phyloP scores from a whole-genome alignment of 495 filamentous ascomycete species.

The Lichenothelia convexa region DNA sequence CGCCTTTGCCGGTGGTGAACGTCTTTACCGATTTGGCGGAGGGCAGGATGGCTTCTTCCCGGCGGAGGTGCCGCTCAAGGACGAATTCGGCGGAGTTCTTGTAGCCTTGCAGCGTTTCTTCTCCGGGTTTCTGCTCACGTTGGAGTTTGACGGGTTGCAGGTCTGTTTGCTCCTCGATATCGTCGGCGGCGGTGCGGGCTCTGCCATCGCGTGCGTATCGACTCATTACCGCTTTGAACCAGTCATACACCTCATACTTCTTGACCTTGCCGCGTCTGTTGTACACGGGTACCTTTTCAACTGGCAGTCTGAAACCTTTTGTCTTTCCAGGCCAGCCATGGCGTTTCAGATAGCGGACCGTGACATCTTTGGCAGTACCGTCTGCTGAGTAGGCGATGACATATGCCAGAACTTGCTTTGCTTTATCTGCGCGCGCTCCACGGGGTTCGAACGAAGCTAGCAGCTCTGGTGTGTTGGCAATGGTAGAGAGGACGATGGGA shows the following conservation, averaged over 20 bases:
- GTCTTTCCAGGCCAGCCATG: slow-evolving; percentile 77
- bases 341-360: slow-evolving; percentile 72
- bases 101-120: slow-evolving; percentile 67
- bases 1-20: slow-evolving; percentile 51
- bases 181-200: slow-evolving; percentile 50
- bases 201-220: slow-evolving; percentile 44
- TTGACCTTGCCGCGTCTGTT: slow-evolving; percentile 53
- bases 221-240: slow-evolving; percentile 66
- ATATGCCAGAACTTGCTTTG: slow-evolving; percentile 83
- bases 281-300: slow-evolving; percentile 63
- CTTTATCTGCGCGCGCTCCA: slow-evolving; percentile 59
- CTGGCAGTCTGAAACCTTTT: slow-evolving; percentile 61
- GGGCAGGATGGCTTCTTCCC: slow-evolving; percentile 75
- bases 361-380: slow-evolving; percentile 87
- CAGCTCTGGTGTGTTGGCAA: slow-evolving; percentile 49
- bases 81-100: slow-evolving; percentile 73
- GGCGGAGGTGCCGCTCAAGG: slow-evolving; percentile 69
- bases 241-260: slow-evolving; percentile 54
- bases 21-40: slow-evolving; percentile 49
- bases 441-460: slow-evolving; percentile 67
- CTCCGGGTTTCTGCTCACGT: slow-evolving; percentile 36
- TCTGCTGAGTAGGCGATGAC: slow-evolving; percentile 73
- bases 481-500: slow-evolving; percentile 44
- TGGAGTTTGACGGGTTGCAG: slow-evolving; percentile 52
- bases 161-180: slow-evolving; percentile 57